A percentile compares a stretch with the other conserved stretches of the same genome.
These are phyloP conservation scores for Neoscytalidium dimidiatum DNA, from an alignment of 2,329 filamentous ascomycete species.

Conservation along the genomic window DNA sequence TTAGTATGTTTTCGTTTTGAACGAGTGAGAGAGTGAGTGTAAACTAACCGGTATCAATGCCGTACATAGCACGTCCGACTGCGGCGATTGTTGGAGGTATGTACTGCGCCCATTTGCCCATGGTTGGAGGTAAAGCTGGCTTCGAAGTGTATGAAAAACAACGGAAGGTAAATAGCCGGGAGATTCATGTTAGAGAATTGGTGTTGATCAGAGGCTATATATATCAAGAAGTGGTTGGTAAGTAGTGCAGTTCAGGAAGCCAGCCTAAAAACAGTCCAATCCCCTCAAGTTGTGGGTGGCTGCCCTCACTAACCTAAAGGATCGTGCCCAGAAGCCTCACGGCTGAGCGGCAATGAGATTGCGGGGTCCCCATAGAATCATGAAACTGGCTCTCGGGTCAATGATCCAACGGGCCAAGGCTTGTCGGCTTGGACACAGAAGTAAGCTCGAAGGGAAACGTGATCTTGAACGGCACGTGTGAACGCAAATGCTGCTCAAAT, in stretches of 20 bases:
- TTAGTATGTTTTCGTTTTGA: background rate
- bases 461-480: too few relatives aligned
- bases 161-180: too few relatives aligned
- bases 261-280: background rate
- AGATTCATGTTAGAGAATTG: too few relatives aligned
- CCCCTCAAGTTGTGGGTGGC: too few relatives aligned
- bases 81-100: background rate
- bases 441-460: too few relatives aligned
- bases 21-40: background rate
- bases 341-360: background rate
- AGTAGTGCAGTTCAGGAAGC: background rate
- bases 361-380: background rate
- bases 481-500: too few relatives aligned
- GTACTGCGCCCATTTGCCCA: background rate
- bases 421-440: background rate
- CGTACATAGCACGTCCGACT: background rate
- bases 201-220: background rate
- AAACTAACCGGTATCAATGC: background rate
- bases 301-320: too few relatives aligned
- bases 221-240: too few relatives aligned
- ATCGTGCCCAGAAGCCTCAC: background rate
- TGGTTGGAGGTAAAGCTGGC: background rate
- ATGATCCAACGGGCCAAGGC: background rate
- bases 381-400: background rate
- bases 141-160: too few relatives aligned